Conservation (phyloP, 169 alveolate species). For the Plasmodium fragile region DNA sequence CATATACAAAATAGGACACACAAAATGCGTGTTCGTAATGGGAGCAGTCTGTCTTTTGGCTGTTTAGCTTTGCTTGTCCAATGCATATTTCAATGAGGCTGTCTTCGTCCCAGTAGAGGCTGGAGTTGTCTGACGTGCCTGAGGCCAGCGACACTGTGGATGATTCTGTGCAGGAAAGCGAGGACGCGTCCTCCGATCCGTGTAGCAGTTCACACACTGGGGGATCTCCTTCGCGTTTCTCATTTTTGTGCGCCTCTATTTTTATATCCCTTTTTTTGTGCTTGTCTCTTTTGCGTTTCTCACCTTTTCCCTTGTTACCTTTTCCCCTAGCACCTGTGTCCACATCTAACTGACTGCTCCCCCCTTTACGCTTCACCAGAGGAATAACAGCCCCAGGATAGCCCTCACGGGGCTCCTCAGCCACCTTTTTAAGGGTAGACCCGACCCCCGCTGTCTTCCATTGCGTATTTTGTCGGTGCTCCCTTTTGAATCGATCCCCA, state of each 20-base stretch:
- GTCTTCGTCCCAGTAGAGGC: constrained; percentile 4
- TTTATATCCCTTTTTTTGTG: neutral
- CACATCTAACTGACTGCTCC: neutral
- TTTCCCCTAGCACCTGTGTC: neutral
- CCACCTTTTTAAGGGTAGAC: neutral
- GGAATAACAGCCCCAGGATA: neutral
- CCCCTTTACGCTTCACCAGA: neutral
- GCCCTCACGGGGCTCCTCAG: neutral
- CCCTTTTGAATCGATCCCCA: neutral
- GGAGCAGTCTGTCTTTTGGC: neutral
- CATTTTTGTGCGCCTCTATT: neutral
- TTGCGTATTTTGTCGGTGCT: neutral
- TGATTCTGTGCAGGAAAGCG: neutral
- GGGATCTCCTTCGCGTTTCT: neutral
- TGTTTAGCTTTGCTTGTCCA: constrained; percentile 29
- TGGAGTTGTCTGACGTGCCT: constrained; percentile 6
- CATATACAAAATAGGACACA: constrained; percentile 68
- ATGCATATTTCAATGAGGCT: constrained; percentile 37
- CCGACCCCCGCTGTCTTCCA: neutral
- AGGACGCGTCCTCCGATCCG: neutral
- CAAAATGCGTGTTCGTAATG: constrained; percentile 36
- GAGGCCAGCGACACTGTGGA: constrained; percentile 19
- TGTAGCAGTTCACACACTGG: neutral
- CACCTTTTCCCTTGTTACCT: neutral
- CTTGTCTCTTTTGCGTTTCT: neutral